Conservation (phyloP, 306 rosid species). For the Cotoneaster glaucophyllus region DNA sequence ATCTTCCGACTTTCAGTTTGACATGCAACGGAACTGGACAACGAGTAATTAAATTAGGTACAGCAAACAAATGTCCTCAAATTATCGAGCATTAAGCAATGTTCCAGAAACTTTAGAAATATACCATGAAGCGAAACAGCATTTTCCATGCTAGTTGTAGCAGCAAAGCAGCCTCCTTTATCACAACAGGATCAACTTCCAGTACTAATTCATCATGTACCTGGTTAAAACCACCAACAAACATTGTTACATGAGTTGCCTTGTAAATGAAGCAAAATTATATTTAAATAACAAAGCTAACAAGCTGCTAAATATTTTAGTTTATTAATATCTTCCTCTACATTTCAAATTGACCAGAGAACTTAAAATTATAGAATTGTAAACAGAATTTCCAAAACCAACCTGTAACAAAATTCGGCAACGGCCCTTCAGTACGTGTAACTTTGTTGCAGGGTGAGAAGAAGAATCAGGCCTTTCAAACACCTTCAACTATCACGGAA, state of each 20-base stretch:
- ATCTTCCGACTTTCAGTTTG: slow-evolving; percentile 77
- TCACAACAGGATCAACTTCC: slow-evolving; percentile 75
- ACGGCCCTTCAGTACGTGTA: slow-evolving; percentile 48
- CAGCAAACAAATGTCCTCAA: slow-evolving; percentile 11
- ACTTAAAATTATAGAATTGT: neutral
- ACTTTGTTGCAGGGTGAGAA: slow-evolving; percentile 35
- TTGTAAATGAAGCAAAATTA: neutral
- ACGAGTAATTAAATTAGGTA: slow-evolving; percentile 16
- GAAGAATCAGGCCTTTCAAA: slow-evolving; percentile 32
- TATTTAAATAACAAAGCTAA: neutral
- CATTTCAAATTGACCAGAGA: neutral
- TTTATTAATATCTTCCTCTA: neutral
- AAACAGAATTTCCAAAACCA: slow-evolving; percentile 9
- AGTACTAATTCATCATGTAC: slow-evolving; percentile 93
- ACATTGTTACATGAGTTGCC: neutral
- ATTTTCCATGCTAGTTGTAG: slow-evolving; percentile 84
- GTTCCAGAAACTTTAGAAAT: slow-evolving; percentile 13
- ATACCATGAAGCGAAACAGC: slow-evolving; percentile 84
- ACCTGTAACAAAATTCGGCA: no score
- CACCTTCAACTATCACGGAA: slow-evolving; percentile 39
- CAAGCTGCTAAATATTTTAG: no score
- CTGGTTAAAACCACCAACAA: slow-evolving; percentile 34
- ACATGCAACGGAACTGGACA: slow-evolving; percentile 80
- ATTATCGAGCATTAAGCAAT: neutral
- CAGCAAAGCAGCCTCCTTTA: slow-evolving; percentile 70